phyloP scores from a whole-genome alignment of 331 rosid species.

The Malus hybrid region DNA sequence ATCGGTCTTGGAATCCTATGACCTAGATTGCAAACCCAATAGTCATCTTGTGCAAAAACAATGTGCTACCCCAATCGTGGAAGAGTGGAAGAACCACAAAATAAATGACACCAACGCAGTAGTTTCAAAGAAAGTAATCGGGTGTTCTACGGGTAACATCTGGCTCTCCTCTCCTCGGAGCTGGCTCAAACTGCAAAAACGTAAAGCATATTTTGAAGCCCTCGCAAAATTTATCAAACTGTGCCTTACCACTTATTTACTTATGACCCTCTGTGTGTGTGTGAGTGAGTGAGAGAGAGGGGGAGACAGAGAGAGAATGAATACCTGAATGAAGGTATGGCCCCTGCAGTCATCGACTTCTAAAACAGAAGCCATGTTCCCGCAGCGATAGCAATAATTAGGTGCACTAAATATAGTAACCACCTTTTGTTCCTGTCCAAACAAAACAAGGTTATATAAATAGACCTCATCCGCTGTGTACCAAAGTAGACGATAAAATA shows the following conservation, averaged over 20 bases:
- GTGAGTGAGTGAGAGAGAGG: neutral
- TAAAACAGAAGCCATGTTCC: conserved; percentile 99
- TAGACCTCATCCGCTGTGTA: conserved; percentile 6
- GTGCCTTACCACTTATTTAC: neutral
- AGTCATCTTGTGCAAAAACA: conserved; percentile 32
- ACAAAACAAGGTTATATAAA: conserved; percentile 20
- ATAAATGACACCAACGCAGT: conserved; percentile 15
- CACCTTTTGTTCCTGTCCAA: conserved; percentile 96
- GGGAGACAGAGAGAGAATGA: neutral
- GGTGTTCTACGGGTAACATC: conserved; percentile 99
- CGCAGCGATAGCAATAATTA: conserved; percentile 97
- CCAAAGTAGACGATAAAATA: conserved; percentile 12
- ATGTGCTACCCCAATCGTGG: conserved; percentile 24
- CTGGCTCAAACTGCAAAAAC: conserved; percentile 84
- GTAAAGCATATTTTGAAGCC: neutral
- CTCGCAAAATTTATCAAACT: neutral
- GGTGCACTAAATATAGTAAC: conserved; percentile 99
- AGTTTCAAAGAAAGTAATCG: conserved; percentile 78
- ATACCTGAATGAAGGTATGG: conserved; percentile 97
- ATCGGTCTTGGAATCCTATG: conserved; percentile 40
- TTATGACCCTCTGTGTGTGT: neutral
- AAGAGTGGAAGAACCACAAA: neutral
- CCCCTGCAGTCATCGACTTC: conserved; percentile 95
- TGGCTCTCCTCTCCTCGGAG: conserved; percentile 99
- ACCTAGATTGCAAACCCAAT: conserved; percentile 35